Percentiles rank a stretch among this genome's conserved stretches.
These are phyloP conservation scores for Quercus glauca DNA, from an alignment of 306 rosid genomes.

Conservation along the genomic window DNA sequence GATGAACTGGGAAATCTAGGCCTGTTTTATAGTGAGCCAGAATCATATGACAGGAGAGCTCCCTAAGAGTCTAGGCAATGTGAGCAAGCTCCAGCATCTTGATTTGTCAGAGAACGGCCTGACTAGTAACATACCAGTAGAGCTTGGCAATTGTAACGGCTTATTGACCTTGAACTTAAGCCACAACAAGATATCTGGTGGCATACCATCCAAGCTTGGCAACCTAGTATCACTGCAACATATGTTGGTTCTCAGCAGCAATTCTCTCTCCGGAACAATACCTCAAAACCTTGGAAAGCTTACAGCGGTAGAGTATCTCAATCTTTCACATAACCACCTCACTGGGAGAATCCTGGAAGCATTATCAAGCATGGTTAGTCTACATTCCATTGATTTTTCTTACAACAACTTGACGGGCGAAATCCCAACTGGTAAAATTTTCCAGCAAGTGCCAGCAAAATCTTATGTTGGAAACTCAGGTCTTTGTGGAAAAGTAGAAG, in stretches of 20 bases:
- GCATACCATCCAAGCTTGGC: constrained; percentile 47
- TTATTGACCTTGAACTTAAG: constrained; percentile 48
- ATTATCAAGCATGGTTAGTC: constrained; percentile 35
- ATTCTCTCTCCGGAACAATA: constrained; percentile 40
- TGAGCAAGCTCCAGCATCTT: constrained; percentile 31
- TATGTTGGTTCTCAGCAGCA: constrained; percentile 58
- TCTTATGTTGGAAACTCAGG: constrained; percentile 50
- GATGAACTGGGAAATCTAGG: constrained; percentile 40
- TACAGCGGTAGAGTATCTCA: not conserved
- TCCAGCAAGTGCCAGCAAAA: constrained; percentile 26
- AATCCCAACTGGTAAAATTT: constrained; percentile 42
- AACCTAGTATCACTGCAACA: constrained; percentile 34
- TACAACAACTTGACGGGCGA: constrained; percentile 53
- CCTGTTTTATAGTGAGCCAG: constrained; percentile 34
- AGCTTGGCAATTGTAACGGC: constrained; percentile 14
- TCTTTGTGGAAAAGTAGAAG: constrained; percentile 45
- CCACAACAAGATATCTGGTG: constrained; percentile 48
- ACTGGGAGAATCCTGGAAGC: constrained; percentile 46
- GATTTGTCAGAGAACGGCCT: constrained; percentile 55
- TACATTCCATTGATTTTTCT: constrained; percentile 48
- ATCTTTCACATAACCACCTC: constrained; percentile 59
- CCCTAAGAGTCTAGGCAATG: constrained; percentile 25
- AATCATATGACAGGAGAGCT: constrained; percentile 49
- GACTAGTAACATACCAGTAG: constrained; percentile 38
- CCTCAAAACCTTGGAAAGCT: not conserved